Evolutionary conservation across 2,329 filamentous ascomycete genomes (phyloP).

Genomic region (Exophiala viscosa): DNA sequence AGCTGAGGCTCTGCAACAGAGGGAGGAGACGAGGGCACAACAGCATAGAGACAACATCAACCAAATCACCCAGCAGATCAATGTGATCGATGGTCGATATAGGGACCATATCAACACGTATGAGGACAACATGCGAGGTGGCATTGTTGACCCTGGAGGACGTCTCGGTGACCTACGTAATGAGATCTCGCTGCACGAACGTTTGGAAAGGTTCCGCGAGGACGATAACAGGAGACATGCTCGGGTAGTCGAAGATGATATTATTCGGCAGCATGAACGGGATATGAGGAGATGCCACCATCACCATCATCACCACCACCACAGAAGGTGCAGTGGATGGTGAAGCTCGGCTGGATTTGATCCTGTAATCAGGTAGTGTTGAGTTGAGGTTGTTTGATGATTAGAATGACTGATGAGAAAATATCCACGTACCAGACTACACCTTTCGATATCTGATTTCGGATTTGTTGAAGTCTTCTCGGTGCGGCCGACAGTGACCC

Average conservation of each 20-base stretch:
- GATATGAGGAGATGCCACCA: not conserved
- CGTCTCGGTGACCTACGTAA: not conserved
- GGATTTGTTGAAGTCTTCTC: too few relatives aligned
- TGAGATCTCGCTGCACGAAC: too few relatives aligned
- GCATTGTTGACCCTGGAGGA: not conserved
- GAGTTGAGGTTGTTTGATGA: not conserved
- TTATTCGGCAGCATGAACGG: constrained; percentile 4
- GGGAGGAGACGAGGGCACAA: constrained; percentile 6
- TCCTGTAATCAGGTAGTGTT: not conserved
- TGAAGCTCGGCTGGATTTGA: not conserved
- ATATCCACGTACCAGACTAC: not conserved
- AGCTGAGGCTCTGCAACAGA: constrained; percentile 9
- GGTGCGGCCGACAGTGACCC: not conserved
- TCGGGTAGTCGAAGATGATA: not conserved
- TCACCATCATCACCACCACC: too few relatives aligned
- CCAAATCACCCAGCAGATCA: constrained; percentile 1
- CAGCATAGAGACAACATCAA: constrained; percentile 3
- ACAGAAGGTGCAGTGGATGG: not conserved
- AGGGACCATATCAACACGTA: not conserved
- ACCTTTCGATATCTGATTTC: not conserved
- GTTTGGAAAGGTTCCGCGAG: too few relatives aligned
- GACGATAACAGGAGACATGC: not conserved
- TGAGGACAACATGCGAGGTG: not conserved
- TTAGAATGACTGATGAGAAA: not conserved
- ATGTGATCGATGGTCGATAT: constrained; percentile 2